Percentiles rank a stretch among this genome's conserved stretches.
Evolutionary conservation across 176 grass and related monocot genomes (phyloP).

Genomic region (Pontederia crassipes): DNA sequence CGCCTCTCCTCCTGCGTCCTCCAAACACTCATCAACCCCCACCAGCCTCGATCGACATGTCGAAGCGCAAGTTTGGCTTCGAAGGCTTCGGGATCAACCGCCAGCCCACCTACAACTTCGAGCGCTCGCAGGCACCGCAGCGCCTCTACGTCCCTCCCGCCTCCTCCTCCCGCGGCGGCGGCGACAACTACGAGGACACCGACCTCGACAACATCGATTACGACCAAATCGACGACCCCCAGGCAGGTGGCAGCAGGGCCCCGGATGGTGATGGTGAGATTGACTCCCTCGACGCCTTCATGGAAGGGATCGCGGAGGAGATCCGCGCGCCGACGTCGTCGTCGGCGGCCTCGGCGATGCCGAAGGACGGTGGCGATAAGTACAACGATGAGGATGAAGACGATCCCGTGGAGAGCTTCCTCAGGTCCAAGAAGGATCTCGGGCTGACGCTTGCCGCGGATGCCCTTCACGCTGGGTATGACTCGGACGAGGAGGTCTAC

Average conservation of each 20-base stretch:
- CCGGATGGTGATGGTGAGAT: slow-evolving; percentile 31
- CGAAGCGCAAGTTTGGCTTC: slow-evolving; percentile 76
- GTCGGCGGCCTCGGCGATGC: slow-evolving; percentile 17
- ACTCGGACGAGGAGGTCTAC: slow-evolving; percentile 96
- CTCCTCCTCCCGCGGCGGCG: slow-evolving; percentile 4
- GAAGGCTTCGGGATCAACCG: slow-evolving; percentile 80
- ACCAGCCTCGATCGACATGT: slow-evolving; percentile 31
- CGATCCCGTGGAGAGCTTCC: slow-evolving; percentile 83
- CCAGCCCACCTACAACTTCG: slow-evolving; percentile 72
- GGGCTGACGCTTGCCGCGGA: slow-evolving; percentile 70
- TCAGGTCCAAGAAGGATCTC: slow-evolving; percentile 77
- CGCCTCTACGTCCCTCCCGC: slow-evolving; percentile 56
- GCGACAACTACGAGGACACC: slow-evolving; percentile 39
- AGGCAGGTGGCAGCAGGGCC: slow-evolving; percentile 4
- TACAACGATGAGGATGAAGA: slow-evolving; percentile 71
- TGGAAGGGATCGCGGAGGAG: slow-evolving; percentile 88
- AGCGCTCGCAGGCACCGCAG: slow-evolving; percentile 50
- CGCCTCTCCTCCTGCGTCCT: neutral
- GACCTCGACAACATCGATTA: slow-evolving; percentile 92
- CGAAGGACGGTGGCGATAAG: slow-evolving; percentile 27
- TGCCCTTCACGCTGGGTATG: slow-evolving; percentile 61
- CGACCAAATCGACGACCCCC: slow-evolving; percentile 29
- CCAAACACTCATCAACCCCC: neutral
- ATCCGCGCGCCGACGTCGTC: slow-evolving; percentile 61
- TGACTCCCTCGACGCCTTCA: slow-evolving; percentile 90